Evolutionary conservation across 2,329 filamentous ascomycete genomes (phyloP).

Genomic region (Dactylellina cionopaga): DNA sequence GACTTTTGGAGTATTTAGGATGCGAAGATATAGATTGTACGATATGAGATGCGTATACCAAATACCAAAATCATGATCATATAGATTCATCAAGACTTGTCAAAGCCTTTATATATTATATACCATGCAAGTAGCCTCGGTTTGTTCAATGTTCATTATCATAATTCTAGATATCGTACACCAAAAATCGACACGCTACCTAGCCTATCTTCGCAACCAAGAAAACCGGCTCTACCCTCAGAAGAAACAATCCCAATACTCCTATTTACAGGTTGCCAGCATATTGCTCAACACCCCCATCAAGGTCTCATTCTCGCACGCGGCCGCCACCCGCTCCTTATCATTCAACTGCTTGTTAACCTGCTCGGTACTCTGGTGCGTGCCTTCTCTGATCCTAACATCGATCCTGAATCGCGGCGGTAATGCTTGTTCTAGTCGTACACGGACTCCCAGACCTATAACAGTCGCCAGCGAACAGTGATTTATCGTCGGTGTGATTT

Average conservation of each 20-base stretch:
- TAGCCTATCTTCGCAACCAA: too few relatives aligned
- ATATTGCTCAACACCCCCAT: constrained; percentile 91
- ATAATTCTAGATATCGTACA: constrained; percentile 12
- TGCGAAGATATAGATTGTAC: constrained; percentile 44
- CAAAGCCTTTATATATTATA: neutral
- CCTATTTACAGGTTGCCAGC: constrained; percentile 81
- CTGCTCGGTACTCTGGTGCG: constrained; percentile 93
- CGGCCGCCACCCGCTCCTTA: constrained; percentile 95
- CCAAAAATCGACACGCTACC: neutral
- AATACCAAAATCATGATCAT: constrained; percentile 10
- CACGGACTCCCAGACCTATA: constrained; percentile 90
- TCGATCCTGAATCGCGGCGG: constrained; percentile 92
- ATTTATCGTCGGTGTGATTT: constrained; percentile 95
- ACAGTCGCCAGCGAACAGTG: constrained; percentile 97
- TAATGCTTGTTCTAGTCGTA: constrained; percentile 87
- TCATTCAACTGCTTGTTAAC: constrained; percentile 97
- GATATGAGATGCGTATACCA: constrained; percentile 33
- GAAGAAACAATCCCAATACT: neutral
- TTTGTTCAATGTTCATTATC: neutral
- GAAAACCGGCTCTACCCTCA: too few relatives aligned
- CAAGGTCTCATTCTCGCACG: constrained; percentile 90
- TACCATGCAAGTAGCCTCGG: neutral
- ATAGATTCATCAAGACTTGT: neutral
- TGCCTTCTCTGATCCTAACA: constrained; percentile 92
- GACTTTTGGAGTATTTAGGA: neutral